phyloP scores from a whole-genome alignment of 495 filamentous ascomycete species.

The Penicillium ochrochloron region DNA sequence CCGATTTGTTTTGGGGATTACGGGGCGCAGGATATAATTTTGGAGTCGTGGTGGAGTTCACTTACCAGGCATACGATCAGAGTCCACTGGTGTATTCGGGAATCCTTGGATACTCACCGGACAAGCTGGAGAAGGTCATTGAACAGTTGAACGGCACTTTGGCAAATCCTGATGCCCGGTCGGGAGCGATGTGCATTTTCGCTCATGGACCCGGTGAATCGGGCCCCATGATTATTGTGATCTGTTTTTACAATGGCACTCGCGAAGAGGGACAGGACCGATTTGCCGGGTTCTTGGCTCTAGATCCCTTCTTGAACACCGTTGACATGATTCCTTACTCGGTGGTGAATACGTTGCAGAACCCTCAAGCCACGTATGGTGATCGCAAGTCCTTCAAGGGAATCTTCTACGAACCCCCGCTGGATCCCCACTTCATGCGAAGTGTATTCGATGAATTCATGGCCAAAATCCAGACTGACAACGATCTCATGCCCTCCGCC shows the following conservation, averaged over 20 bases:
- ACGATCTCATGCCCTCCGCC: constrained; percentile 31
- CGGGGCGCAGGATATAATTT: constrained; percentile 54
- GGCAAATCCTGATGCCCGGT: constrained; percentile 36
- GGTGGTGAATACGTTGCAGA: constrained; percentile 47
- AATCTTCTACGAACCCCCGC: constrained; percentile 50
- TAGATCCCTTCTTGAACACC: constrained; percentile 44
- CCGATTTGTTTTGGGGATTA: constrained; percentile 55
- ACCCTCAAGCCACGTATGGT: constrained; percentile 46
- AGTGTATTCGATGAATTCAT: constrained; percentile 45
- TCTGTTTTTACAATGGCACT: constrained; percentile 57
- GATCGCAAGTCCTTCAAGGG: constrained; percentile 53
- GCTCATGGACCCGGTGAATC: constrained; percentile 41
- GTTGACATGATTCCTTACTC: constrained; percentile 48
- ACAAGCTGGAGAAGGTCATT: constrained; percentile 46
- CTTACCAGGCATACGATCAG: constrained; percentile 50
- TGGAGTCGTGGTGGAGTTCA: constrained; percentile 53
- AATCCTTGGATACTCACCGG: constrained; percentile 44
- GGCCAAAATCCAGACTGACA: constrained; percentile 31
- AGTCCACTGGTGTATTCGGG: constrained; percentile 52
- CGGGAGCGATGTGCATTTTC: constrained; percentile 44
- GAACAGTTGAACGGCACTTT: constrained; percentile 45
- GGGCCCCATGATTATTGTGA: constrained; percentile 43
- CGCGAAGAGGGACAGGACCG: constrained; percentile 43
- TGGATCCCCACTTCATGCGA: constrained; percentile 40
- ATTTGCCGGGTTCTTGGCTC: constrained; percentile 42